Evolutionary conservation across 352 stramenopile species (phyloP).

Genomic region (Thraustotheca clavata): DNA sequence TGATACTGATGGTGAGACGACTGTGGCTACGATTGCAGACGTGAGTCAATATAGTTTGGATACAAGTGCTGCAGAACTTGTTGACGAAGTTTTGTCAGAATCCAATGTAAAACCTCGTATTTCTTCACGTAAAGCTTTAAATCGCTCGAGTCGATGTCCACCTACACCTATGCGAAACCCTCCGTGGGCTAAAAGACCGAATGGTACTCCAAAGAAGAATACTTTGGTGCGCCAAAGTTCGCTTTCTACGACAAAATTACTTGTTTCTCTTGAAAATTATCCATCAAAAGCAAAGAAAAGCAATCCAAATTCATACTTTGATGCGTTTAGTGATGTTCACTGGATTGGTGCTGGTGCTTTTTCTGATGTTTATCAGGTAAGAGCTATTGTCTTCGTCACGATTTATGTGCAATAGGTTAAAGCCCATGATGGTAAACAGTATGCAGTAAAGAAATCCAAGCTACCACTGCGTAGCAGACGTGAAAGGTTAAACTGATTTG

Average conservation of each 20-base stretch:
- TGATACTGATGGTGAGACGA: background rate
- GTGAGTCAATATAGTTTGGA: background rate
- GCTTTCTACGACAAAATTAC: conserved; percentile 18
- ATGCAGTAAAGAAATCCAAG: conserved; percentile 79
- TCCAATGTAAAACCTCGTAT: background rate
- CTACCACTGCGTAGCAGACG: conserved; percentile 59
- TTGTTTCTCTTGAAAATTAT: background rate
- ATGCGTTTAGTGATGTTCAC: conserved; percentile 41
- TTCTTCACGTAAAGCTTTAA: background rate
- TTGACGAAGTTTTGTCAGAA: background rate
- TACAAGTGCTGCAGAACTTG: background rate
- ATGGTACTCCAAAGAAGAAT: background rate
- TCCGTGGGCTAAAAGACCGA: conserved; percentile 9
- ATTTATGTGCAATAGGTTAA: conserved; percentile 22
- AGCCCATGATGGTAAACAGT: conserved; percentile 29
- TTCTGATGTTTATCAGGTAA: conserved; percentile 62
- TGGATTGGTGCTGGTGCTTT: conserved; percentile 64
- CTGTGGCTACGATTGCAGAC: background rate
- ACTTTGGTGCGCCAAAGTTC: conserved; percentile 14
- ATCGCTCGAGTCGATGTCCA: conserved; percentile 5
- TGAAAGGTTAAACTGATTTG: conserved; percentile 36
- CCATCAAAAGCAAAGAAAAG: background rate
- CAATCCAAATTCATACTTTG: conserved; percentile 33
- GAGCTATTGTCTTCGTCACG: background rate
- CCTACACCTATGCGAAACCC: conserved; percentile 18